Evolutionary conservation across 768 basidiomycete genomes (phyloP).

Genomic region (Tephrocybe sp.): DNA sequence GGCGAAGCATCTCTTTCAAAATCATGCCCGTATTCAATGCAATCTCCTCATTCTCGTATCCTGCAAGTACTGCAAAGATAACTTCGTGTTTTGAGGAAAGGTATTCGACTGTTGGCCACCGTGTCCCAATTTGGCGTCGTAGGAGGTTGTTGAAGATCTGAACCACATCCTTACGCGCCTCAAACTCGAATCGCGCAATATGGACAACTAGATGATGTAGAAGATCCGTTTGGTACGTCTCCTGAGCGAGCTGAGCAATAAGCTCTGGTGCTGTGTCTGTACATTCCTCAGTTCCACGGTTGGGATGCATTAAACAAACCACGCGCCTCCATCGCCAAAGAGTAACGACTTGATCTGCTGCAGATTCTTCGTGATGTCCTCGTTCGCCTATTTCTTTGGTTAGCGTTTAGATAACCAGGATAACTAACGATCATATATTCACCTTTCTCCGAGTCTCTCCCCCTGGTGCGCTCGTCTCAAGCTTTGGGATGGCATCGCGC

Average conservation of each 20-base stretch:
- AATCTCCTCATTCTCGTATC: conserved; percentile 94
- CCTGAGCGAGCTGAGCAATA: conserved; percentile 93
- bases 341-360: conserved; percentile 89
- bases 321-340: conserved; percentile 83
- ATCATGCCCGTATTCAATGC: conserved; percentile 99
- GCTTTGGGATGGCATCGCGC: conserved; percentile 73
- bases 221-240: conserved; percentile 90
- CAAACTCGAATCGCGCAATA: conserved; percentile 90
- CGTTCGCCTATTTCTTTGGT: no score
- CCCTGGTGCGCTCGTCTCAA: conserved; percentile 75
- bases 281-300: conserved; percentile 5
- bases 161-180: conserved; percentile 84
- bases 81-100: conserved; percentile 72
- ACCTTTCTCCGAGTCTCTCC: conserved; percentile 83
- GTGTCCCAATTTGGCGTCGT: conserved; percentile 87
- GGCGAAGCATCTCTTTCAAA: conserved; percentile 92
- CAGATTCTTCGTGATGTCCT: conserved; percentile 87
- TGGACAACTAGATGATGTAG: conserved; percentile 78
- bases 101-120: conserved; percentile 97
- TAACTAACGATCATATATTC: conserved; percentile 17
- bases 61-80: conserved; percentile 82
- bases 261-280: conserved; percentile 85
- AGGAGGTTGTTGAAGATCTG: conserved; percentile 90
- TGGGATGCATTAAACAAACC: not conserved
- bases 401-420: no score